Percentiles rank a stretch among this genome's conserved stretches.
Conservation (phyloP, 768 basidiomycete genomes). For the Nevesoporus exiguus region DNA sequence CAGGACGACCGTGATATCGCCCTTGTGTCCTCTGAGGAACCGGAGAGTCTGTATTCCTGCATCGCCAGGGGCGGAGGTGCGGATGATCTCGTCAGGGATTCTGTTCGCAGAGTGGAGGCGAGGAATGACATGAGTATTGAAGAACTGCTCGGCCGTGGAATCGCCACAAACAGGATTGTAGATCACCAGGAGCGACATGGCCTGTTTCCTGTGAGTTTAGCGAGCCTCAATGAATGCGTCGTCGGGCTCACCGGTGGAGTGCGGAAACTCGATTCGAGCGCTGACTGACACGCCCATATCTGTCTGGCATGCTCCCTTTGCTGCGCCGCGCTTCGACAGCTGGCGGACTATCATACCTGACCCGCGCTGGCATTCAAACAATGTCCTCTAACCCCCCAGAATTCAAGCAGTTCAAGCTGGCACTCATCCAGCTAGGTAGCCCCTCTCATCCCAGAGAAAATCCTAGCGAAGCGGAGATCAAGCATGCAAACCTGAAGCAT, state of each 20-base stretch:
- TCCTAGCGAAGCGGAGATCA: slow-evolving; percentile 38
- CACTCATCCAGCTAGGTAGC: slow-evolving; percentile 86
- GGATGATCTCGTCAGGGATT: slow-evolving; percentile 35
- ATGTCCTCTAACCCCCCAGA: slow-evolving; percentile 33
- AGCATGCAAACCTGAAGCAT: slow-evolving; percentile 75
- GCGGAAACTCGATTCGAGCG: too few species aligned
- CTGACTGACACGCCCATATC: too few species aligned
- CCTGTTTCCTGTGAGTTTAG: slow-evolving; percentile 1
- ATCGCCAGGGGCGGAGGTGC: slow-evolving; percentile 52
- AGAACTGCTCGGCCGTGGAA: slow-evolving; percentile 50
- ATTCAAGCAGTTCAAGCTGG: slow-evolving; percentile 77
- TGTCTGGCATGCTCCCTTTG: slow-evolving; percentile 13
- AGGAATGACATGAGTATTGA: slow-evolving; percentile 61
- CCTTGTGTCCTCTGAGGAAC: slow-evolving; percentile 35
- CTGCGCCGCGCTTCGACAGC: slow-evolving; percentile 8
- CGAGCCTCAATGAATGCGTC: background rate
- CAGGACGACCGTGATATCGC: slow-evolving; percentile 48
- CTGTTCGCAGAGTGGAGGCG: slow-evolving; percentile 43
- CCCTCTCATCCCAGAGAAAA: slow-evolving; percentile 42
- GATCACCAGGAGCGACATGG: slow-evolving; percentile 55
- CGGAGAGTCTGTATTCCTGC: slow-evolving; percentile 47
- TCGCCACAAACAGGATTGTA: slow-evolving; percentile 79
- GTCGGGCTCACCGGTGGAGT: slow-evolving; percentile 11
- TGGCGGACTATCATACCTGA: background rate
- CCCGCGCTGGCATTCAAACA: slow-evolving; percentile 4